Base-by-base conservation (phyloP, 2,329 filamentous ascomycete genomes). In the Plectosphaerella plurivora region DNA sequence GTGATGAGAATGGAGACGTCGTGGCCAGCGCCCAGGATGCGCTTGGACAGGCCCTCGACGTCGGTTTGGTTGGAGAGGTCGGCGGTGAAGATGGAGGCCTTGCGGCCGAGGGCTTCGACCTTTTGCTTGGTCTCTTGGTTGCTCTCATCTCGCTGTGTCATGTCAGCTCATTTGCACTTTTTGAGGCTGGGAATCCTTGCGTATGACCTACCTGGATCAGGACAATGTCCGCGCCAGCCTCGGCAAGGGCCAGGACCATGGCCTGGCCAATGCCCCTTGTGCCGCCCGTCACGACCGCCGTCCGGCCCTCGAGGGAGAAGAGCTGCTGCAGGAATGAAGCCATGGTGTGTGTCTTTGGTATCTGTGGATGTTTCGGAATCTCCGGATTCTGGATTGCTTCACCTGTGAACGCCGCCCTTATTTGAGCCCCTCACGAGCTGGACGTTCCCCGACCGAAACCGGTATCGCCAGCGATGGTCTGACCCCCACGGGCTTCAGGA, bases 1-100 rank as follows among this genome's bases (percentile, higher is more conserved):
- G 85, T 87, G 55, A 87, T 67, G 6, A 88, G 74, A 59, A 88
- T 83, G 63, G 82, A 71, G 53, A 86, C 55, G 47, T 63, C 57
- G 51, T 63, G 58, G 16, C 57, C 58, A 45, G 60, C 56, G 18
- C 11, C 52, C 1, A 62, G 54, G n/a, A 63, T 56, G 7, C 52
- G 47, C 25, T 44, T 37, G 3, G 51, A 50, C 20, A 61, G 51
- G 47, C 39, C 54, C n/a, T 57, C 55, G 4, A 60, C 60, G 10
- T 53, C 25, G 10, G 49, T 24, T 20, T 59, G 57, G 25, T 52
- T 51, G 39, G 56, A 49, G 14, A 64, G 54, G 47, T 63, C 59
- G 33, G 58, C 61, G 2, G 55, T 58, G 57, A 59, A 62, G 25
- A 61, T 50, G 41, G n/a, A 35, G 36, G 53, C 52, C 41, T 62